Conservation (phyloP, 345 rosid species). For the Noccaea caerulescens region DNA sequence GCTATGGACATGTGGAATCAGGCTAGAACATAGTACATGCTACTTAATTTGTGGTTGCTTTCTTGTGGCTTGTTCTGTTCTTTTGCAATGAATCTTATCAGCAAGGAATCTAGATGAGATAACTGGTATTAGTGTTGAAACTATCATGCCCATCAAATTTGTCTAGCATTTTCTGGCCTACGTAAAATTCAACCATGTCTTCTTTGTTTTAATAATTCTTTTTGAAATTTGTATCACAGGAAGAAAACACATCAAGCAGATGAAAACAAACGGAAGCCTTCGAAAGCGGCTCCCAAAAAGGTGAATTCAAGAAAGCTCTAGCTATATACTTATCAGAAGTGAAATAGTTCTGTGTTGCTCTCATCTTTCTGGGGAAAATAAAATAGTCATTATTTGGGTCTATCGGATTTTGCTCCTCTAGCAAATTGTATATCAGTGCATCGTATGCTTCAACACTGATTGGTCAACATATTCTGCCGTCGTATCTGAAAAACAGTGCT, state of each 20-base stretch:
- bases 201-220: not conserved
- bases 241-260: slow-evolving; percentile 16
- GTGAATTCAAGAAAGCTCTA: slow-evolving; percentile 41
- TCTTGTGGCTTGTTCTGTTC: not conserved
- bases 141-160: not conserved
- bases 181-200: not conserved
- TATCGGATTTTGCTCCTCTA: not conserved
- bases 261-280: slow-evolving; percentile 35
- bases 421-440: not conserved
- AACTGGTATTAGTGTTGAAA: not conserved
- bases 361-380: not conserved
- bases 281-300: slow-evolving; percentile 43
- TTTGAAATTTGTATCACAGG: slow-evolving; percentile 35
- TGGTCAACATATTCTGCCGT: not conserved
- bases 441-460: slow-evolving; percentile 17
- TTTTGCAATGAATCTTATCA: not conserved
- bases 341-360: slow-evolving; percentile 22
- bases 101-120: slow-evolving; percentile 4
- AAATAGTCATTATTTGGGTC: not conserved
- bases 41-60: not conserved
- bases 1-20: slow-evolving; percentile 16
- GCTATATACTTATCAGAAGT: slow-evolving; percentile 15
- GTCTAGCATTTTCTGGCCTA: slow-evolving; percentile 21
- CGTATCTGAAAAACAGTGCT: not conserved
- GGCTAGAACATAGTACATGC: slow-evolving; percentile 16